Conservation (phyloP, 805 yeast species). For the Myxozyma melibiosi region DNA sequence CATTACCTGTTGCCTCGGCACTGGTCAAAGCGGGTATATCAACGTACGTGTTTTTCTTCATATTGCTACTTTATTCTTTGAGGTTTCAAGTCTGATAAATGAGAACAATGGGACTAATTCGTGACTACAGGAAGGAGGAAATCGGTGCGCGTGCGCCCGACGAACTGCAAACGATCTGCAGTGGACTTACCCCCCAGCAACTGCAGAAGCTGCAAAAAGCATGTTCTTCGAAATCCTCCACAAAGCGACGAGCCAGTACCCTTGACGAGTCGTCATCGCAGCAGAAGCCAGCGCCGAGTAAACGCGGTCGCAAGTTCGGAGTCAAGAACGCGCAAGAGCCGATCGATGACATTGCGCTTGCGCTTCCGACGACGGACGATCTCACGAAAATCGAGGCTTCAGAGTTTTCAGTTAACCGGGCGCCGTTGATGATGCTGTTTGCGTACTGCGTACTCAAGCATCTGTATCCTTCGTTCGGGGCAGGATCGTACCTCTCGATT, state of each 20-base stretch:
- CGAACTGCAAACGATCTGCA: constrained; percentile 18
- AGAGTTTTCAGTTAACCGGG: constrained; percentile 20
- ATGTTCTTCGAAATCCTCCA: not conserved
- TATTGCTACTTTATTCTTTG: not conserved
- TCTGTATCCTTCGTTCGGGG: constrained; percentile 24
- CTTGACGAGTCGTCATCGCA: not conserved
- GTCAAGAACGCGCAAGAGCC: not conserved
- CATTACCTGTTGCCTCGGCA: constrained; percentile 27
- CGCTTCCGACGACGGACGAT: constrained; percentile 15
- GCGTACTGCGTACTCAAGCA: constrained; percentile 17
- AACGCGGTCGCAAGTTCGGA: constrained; percentile 3
- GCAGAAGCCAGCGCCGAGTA: not conserved
- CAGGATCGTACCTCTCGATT: constrained; percentile 24
- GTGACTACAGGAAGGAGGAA: constrained; percentile 4
- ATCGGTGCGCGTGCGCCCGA: constrained; percentile 10
- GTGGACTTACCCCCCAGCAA: constrained; percentile 10
- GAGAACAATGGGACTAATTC: not conserved
- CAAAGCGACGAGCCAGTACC: not conserved
- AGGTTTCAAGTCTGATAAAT: not conserved
- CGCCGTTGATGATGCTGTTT: constrained; percentile 30
- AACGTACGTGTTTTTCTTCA: constrained; percentile 9
- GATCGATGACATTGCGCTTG: constrained; percentile 11
- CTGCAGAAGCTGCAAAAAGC: constrained; percentile 9
- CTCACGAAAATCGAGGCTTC: not conserved
- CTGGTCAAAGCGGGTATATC: constrained; percentile 14